These are phyloP conservation scores for Misopates orontium DNA, from an alignment of 257 asterid genomes.

Conservation along the genomic window DNA sequence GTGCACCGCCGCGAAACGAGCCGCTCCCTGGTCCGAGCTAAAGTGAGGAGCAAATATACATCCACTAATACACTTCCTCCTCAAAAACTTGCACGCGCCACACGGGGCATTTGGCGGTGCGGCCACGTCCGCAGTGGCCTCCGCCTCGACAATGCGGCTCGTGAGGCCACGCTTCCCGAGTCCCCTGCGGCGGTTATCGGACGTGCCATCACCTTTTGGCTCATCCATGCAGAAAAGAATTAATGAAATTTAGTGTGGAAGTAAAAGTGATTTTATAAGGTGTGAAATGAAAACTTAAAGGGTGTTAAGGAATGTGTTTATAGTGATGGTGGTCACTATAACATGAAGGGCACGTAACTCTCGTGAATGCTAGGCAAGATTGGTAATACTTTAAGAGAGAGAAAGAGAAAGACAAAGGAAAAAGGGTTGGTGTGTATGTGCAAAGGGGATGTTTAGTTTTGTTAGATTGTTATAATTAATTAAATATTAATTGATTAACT, in stretches of 20 bases:
- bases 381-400: conserved; percentile 36
- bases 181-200: conserved; percentile 39
- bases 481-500: not conserved
- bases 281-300: not conserved
- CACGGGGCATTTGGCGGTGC: conserved; percentile 48
- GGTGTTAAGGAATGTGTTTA: conserved; percentile 40
- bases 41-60: conserved; percentile 89
- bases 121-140: conserved; percentile 2
- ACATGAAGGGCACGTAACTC: conserved; percentile 58
- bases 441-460: conserved; percentile 72
- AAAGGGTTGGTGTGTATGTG: conserved; percentile 60
- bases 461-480: not conserved
- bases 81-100: conserved; percentile 93
- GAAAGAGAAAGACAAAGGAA: conserved; percentile 26
- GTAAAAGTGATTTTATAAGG: not conserved
- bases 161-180: conserved; percentile 30
- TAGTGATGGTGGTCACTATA: conserved; percentile 24
- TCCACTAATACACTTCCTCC: conserved; percentile 80
- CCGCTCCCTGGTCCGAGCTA: conserved; percentile 80
- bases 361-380: conserved; percentile 73
- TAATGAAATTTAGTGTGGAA: not conserved
- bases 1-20: conserved; percentile 90
- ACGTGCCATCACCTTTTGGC: conserved; percentile 35
- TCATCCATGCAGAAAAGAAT: conserved; percentile 46
- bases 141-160: conserved; percentile 4